Base-by-base conservation (phyloP, 164 flowering plant species). In the Brasenia schreberi region DNA sequence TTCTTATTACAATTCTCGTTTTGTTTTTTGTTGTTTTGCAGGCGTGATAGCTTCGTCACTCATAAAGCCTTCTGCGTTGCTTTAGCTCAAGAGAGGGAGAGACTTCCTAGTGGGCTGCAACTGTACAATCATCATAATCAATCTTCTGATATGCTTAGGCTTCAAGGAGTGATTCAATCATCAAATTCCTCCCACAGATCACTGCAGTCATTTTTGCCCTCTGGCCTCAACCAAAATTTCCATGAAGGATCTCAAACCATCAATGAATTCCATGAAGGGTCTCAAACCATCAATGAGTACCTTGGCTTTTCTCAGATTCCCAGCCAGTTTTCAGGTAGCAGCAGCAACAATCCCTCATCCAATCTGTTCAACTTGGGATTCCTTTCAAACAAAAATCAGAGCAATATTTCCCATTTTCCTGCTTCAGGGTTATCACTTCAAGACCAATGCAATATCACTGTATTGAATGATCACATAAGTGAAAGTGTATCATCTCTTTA, bases 41-140 rank as follows among this genome's bases (percentile, higher is more conserved):
- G 97, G 85, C 81, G 96, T 5, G 97, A 91, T 68, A 91, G 97
- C 73, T 88, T 88, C 81, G 84, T 91, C 72, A 91, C 97, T 4
- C 97, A 91, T 65, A 77, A 96, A 62, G 97, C 97, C 27, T 91
- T 91, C 72, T 91, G 97, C 69, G 97, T 89, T 67, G 96, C 97
- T 39, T 77, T 91, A 67, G 92, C 93, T 62, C 93, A 91, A 70
- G 97, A 91, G 70, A 87, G 83, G 65, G 92, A 87, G 14, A 80
- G 91, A 69, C 81, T 83, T 53, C 87, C 91, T 0, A 63, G 82
- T 3, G 78, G 74, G 67, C 67, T 88, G 68, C 89, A 87, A 66
- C 53, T 87, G 5, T 84, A 74, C 68, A 61, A 18, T 6, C 56
- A 49, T 9, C 10, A 14, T 4, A 9, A 49, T 49, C 56, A 9